phyloP scores from a whole-genome alignment of 2,329 filamentous ascomycete species.

The Balansia obtecta region DNA sequence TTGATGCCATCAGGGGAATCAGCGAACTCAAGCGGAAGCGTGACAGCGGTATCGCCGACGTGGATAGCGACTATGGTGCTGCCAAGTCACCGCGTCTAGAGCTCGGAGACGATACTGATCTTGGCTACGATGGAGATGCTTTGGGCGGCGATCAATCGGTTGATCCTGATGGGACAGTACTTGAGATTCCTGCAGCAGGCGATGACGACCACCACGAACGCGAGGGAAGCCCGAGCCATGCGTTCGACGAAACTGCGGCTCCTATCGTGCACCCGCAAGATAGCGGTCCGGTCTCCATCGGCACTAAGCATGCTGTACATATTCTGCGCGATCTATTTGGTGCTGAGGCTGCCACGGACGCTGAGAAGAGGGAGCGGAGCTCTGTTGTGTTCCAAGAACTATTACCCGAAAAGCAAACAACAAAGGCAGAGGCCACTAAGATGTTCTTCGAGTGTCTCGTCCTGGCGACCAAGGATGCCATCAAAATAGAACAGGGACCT shows the following conservation, averaged over 20 bases:
- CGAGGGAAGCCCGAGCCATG: conserved; percentile 37
- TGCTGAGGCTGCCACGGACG: conserved; percentile 52
- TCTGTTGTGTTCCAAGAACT: conserved; percentile 85
- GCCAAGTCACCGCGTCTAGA: conserved; percentile 60
- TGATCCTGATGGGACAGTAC: conserved; percentile 46
- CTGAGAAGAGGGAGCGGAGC: conserved; percentile 60
- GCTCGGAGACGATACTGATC: conserved; percentile 53
- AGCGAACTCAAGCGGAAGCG: conserved; percentile 89
- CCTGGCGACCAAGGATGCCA: conserved; percentile 91
- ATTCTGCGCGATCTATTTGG: conserved; percentile 84
- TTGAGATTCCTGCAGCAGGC: conserved; percentile 44
- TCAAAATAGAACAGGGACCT: conserved; percentile 83
- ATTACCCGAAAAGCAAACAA: conserved; percentile 69
- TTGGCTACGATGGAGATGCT: conserved; percentile 29
- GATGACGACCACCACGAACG: conserved; percentile 34
- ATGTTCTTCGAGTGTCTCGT: conserved; percentile 99
- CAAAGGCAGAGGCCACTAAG: conserved; percentile 85
- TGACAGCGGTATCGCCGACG: conserved; percentile 72
- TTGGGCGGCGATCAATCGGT: conserved; percentile 41
- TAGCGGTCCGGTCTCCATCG: conserved; percentile 74
- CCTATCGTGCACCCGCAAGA: conserved; percentile 71
- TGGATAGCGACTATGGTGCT: conserved; percentile 53
- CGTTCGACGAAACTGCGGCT: conserved; percentile 67
- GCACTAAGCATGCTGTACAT: conserved; percentile 92
- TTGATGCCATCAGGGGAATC: conserved; percentile 64